Base-by-base conservation (phyloP, 305 asterid species). In the Fraxinus angustifolia region DNA sequence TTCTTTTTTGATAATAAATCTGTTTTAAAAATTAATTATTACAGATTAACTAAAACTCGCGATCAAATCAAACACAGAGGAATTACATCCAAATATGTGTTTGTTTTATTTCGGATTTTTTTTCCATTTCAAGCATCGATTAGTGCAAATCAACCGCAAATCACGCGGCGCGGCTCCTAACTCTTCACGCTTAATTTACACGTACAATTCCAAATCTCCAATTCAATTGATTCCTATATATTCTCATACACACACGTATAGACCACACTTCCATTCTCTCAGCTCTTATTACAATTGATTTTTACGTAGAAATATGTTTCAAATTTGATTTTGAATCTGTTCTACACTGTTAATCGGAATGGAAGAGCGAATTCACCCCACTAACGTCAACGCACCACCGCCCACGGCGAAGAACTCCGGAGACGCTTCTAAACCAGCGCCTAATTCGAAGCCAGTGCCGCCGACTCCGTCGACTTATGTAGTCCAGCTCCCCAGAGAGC, bases 401-500 rank as follows among this genome's bases (percentile, higher is more conserved):
- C 21, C 75, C 21, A 30, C 75, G 10, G 42, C 36, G 40, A 31
- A 68, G 73, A 65, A 65, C 19, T 75, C 84, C 38, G 26, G 75
- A 4, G 84, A 81, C 4, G 19, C 30, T 3, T 58, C 31, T 4
- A 35, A 82, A 4, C 83, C 76, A 8, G 65, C 45, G 6, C n/a
- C 8, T 68, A 31, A 31, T 8, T 72, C 17, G 2, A 75, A 81
- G 26, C 65, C 79, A 17, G 11, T 31, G 31, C 82, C 76, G 1
- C 60, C 81, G 12, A 79, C 83, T 28, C 70, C 80, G 1, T 82
- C 82, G 3, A 82, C 91, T 1, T 88, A 85, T 72, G 85, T 88
- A 28, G 80, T 88, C 81, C 87, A 85, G 81, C 26, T 88, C 7
- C 91, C 88, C 26, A 88, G 87, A 73, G 91, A 88, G 34, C 90